Percentiles rank a stretch among this genome's conserved stretches.
These are phyloP conservation scores for Magnaporthiopsis incrustans DNA, from an alignment of 2,329 filamentous ascomycete genomes.

Conservation along the genomic window DNA sequence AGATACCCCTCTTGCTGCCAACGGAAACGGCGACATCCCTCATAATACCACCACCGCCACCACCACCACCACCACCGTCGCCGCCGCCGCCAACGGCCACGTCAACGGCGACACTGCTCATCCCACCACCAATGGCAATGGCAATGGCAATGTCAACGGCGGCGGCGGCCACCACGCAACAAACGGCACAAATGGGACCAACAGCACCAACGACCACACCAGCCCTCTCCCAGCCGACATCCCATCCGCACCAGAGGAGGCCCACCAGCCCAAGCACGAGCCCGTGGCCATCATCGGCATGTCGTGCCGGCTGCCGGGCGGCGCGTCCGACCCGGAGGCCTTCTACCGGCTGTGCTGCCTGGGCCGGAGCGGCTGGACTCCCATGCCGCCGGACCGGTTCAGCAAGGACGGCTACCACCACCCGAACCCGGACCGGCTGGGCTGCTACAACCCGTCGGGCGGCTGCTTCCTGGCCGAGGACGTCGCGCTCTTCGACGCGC, in stretches of 20 bases:
- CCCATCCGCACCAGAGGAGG: not conserved
- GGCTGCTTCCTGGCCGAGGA: constrained; percentile 26
- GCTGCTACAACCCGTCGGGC: constrained; percentile 21
- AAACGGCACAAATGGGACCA: not conserved
- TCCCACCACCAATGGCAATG: no score
- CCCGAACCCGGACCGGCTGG: constrained; percentile 24
- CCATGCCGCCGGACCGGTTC: constrained; percentile 25
- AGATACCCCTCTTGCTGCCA: not conserved
- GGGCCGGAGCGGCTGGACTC: constrained; percentile 20
- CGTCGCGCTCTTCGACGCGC: constrained; percentile 21
- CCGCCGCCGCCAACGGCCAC: not conserved
- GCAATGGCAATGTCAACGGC: not conserved
- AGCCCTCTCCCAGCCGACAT: not conserved
- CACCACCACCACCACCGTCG: no score
- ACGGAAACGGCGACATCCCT: constrained; percentile 1
- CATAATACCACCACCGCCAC: no score
- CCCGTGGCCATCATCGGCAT: constrained; percentile 26
- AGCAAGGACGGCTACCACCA: constrained; percentile 25
- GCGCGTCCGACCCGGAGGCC: constrained; percentile 21
- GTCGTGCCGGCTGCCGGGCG: constrained; percentile 22
- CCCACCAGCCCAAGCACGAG: constrained; percentile 4
- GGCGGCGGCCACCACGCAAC: not conserved
- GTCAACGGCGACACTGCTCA: not conserved
- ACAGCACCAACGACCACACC: not conserved
- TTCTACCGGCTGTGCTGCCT: constrained; percentile 24